Percentiles rank a stretch among this genome's conserved stretches.
These are phyloP conservation scores for Breynia disticha DNA, from an alignment of 441 rosid genomes.

Conservation along the genomic window DNA sequence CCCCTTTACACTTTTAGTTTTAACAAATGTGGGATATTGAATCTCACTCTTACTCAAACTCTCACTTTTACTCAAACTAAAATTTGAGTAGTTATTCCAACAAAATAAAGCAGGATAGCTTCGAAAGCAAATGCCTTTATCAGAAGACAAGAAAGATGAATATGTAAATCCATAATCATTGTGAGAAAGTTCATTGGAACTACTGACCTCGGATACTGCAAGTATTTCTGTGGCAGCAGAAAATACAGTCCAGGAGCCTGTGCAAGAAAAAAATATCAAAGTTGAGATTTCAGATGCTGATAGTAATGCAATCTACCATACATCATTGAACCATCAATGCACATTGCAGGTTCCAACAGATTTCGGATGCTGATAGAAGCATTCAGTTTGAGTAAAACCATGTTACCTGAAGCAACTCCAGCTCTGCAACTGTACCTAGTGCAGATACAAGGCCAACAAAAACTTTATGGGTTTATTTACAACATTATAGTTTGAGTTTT, in stretches of 20 bases:
- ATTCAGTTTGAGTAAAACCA: too few relatives aligned
- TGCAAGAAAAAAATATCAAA: conserved; percentile 18
- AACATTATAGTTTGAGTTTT: too few relatives aligned
- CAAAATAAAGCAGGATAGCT: too few relatives aligned
- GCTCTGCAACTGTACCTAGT: conserved; percentile 67
- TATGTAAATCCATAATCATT: not conserved
- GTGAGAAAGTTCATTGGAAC: not conserved
- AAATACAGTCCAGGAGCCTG: conserved; percentile 95
- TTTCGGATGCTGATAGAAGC: too few relatives aligned
- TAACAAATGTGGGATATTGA: too few relatives aligned
- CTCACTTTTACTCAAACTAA: too few relatives aligned
- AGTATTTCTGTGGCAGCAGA: conserved; percentile 75
- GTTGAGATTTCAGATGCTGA: conserved; percentile 11
- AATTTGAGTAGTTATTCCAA: too few relatives aligned
- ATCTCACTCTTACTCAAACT: too few relatives aligned
- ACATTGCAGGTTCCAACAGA: not conserved
- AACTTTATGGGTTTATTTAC: too few relatives aligned
- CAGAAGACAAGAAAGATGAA: too few relatives aligned
- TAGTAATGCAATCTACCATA: not conserved
- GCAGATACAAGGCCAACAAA: conserved; percentile 82
- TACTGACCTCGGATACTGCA: conserved; percentile 79
- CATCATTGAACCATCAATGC: not conserved
- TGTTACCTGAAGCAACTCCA: conserved; percentile 84
- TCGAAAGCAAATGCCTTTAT: too few relatives aligned
- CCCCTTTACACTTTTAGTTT: too few relatives aligned